Percentiles rank a stretch among this genome's conserved stretches.
phyloP scores from a whole-genome alignment of 768 basidiomycete species.

The Boletus rex-veris region DNA sequence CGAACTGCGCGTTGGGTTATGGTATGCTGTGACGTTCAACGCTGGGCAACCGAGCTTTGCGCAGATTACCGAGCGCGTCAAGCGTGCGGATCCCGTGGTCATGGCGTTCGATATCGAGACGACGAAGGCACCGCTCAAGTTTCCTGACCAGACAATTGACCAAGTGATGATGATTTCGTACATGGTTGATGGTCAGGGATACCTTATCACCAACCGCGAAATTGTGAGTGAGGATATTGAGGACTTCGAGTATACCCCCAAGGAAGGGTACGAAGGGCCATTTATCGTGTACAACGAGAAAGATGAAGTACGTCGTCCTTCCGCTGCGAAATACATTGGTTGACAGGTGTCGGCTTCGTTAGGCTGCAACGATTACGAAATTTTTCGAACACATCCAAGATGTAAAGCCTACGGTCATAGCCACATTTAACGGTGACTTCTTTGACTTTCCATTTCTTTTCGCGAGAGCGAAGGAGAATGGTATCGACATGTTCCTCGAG shows the following conservation, averaged over 20 bases:
- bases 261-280: slow-evolving; percentile 95
- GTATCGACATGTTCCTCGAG: slow-evolving; percentile 95
- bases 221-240: slow-evolving; percentile 97
- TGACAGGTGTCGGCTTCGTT: not conserved
- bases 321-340: not conserved
- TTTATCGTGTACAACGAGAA: slow-evolving; percentile 94
- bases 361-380: slow-evolving; percentile 77
- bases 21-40: slow-evolving; percentile 87
- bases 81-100: slow-evolving; percentile 98
- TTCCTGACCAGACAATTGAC: slow-evolving; percentile 92
- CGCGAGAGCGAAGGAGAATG: slow-evolving; percentile 79
- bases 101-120: slow-evolving; percentile 99
- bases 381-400: slow-evolving; percentile 96
- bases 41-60: slow-evolving; percentile 75
- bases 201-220: slow-evolving; percentile 95
- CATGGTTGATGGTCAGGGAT: slow-evolving; percentile 98
- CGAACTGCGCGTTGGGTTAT: slow-evolving; percentile 95
- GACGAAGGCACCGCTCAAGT: slow-evolving; percentile 99
- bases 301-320: slow-evolving; percentile 63
- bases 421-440: slow-evolving; percentile 98
- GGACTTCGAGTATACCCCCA: slow-evolving; percentile 98
- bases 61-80: slow-evolving; percentile 78
- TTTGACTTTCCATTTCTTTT: slow-evolving; percentile 99
- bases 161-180: slow-evolving; percentile 99
- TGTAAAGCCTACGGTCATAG: slow-evolving; percentile 93